These are phyloP conservation scores for Psilocybe subaeruginosa DNA, from an alignment of 768 basidiomycete species.

Conservation along the genomic window DNA sequence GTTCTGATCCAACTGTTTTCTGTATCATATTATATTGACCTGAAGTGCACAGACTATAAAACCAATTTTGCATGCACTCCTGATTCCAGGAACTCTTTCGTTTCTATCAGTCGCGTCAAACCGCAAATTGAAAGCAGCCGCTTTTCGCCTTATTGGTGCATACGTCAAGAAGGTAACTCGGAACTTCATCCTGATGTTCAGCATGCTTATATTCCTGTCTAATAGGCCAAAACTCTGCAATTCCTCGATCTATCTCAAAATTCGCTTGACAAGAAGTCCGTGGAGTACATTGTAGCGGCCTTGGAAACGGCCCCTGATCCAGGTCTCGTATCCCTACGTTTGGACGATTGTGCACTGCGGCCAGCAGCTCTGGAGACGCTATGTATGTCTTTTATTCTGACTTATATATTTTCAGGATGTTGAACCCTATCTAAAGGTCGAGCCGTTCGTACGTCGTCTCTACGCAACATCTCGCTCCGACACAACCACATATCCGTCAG, in stretches of 20 bases:
- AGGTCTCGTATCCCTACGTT: conserved; percentile 74
- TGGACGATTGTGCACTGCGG: conserved; percentile 86
- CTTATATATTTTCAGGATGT: not conserved
- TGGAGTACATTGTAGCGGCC: conserved; percentile 80
- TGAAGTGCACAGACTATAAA: conserved; percentile 65
- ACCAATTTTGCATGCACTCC: conserved; percentile 86
- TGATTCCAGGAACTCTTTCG: conserved; percentile 80
- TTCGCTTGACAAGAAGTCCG: conserved; percentile 76
- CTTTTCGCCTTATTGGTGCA: conserved; percentile 79
- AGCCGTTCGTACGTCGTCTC: conserved; percentile 77
- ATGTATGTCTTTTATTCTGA: conserved; percentile 49
- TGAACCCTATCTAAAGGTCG: conserved; percentile 54
- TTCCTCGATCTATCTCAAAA: conserved; percentile 94
- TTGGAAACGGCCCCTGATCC: conserved; percentile 56
- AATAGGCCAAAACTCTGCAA: conserved; percentile 72
- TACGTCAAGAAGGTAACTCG: conserved; percentile 70
- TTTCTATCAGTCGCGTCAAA: conserved; percentile 90
- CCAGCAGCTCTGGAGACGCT: conserved; percentile 78
- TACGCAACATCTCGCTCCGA: conserved; percentile 89
- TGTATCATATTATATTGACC: not conserved
- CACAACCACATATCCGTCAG: conserved; percentile 84
- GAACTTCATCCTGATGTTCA: not conserved
- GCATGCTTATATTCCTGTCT: conserved; percentile 6
- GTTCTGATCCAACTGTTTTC: conserved; percentile 21
- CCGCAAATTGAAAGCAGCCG: conserved; percentile 71